Conservation (phyloP, 148 eudicot genomes). For the Rhododendron molle region DNA sequence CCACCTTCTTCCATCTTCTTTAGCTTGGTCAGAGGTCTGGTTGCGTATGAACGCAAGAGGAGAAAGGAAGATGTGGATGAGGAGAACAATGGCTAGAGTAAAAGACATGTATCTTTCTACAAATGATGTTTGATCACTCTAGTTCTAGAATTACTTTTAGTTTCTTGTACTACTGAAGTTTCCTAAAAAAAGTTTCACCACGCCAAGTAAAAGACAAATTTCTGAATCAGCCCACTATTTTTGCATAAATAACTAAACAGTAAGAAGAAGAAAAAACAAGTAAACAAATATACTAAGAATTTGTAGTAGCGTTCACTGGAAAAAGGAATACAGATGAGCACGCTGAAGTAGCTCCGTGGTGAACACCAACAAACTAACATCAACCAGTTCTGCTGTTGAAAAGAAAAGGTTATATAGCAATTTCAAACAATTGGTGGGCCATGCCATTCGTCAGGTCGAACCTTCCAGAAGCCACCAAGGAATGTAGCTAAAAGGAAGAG, state of each 20-base stretch:
- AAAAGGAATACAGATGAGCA: neutral
- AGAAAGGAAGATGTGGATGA: neutral
- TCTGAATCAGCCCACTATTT: neutral
- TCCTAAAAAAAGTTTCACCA: neutral
- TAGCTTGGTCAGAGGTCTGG: neutral
- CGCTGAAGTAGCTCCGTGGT: neutral
- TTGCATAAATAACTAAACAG: neutral
- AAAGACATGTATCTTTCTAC: neutral
- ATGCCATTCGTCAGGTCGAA: neutral
- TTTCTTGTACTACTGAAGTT: neutral
- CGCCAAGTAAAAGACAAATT: neutral
- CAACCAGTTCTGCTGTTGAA: neutral
- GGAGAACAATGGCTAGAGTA: neutral
- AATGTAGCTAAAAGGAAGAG: neutral
- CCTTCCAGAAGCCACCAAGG: neutral
- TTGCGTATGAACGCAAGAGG: neutral
- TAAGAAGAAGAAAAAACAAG: neutral
- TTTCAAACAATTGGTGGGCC: neutral
- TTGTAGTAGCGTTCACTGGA: neutral
- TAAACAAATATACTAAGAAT: neutral
- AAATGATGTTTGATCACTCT: neutral
- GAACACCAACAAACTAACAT: neutral
- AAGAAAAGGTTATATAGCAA: neutral
- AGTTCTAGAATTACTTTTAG: too few relatives aligned
- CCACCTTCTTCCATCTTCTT: neutral